Conservation (phyloP, 2,329 filamentous ascomycete species). For the Immersiporthe knoxdaviesiana region DNA sequence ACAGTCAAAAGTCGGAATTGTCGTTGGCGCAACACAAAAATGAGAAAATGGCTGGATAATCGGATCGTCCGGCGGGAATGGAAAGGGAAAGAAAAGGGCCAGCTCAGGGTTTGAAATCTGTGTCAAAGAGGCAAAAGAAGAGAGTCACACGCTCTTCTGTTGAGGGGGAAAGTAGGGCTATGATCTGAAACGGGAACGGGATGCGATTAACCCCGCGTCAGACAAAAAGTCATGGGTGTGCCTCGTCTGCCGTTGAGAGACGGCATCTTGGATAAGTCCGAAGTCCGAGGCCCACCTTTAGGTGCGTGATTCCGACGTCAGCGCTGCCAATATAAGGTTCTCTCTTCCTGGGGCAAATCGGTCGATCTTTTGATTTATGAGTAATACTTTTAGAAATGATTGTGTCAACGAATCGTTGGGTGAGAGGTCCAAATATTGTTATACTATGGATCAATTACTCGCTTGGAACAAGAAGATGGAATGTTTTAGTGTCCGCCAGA, state of each 20-base stretch:
- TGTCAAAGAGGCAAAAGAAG: background rate
- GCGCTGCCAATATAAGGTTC: background rate
- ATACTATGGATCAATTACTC: too few species aligned
- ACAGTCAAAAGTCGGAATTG: background rate
- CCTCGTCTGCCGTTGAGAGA: background rate
- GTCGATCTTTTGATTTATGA: background rate
- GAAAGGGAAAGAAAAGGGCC: background rate
- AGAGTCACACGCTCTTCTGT: background rate
- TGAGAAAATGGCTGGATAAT: background rate
- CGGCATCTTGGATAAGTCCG: background rate
- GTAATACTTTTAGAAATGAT: too few species aligned
- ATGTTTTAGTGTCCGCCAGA: background rate
- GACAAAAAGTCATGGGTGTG: background rate
- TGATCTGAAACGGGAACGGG: background rate
- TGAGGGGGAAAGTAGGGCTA: background rate
- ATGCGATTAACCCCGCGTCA: background rate
- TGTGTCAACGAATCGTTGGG: background rate
- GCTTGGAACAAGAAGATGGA: background rate
- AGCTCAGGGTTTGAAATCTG: conserved; percentile 2
- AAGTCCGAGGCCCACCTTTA: background rate
- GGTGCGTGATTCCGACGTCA: background rate
- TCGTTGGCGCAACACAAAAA: background rate
- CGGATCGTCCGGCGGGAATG: background rate
- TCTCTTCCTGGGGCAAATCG: background rate
- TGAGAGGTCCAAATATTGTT: too few species aligned